phyloP scores from a whole-genome alignment of 306 rosid species.

The Alnus glutinosa region DNA sequence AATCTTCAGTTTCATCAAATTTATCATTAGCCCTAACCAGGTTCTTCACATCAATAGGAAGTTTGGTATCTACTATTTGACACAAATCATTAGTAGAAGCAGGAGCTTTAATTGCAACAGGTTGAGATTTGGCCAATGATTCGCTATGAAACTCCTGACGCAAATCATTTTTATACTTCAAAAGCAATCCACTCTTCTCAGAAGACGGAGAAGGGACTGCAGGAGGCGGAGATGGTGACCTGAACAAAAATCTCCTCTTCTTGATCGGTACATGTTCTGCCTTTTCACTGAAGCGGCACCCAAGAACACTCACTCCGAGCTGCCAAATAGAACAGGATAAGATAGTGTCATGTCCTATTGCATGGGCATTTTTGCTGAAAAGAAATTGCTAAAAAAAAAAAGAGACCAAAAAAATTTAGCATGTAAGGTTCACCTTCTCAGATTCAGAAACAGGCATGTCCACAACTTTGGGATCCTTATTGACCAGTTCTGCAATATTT shows the following conservation, averaged over 20 bases:
- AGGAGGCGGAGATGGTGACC: conserved; percentile 7
- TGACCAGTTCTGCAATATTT: neutral
- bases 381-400: neutral
- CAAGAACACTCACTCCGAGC: conserved; percentile 10
- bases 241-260: conserved; percentile 10
- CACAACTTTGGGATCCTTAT: conserved; percentile 7
- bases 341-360: neutral
- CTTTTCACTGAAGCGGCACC: conserved; percentile 14
- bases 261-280: conserved; percentile 6
- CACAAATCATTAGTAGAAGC: neutral
- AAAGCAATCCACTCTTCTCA: neutral
- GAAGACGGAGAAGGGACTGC: neutral
- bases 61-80: neutral
- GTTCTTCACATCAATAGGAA: neutral
- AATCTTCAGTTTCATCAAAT: neutral
- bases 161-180: neutral
- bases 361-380: neutral
- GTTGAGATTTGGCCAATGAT: neutral
- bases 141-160: neutral
- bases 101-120: neutral
- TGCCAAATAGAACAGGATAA: neutral
- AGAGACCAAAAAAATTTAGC: neutral
- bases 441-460: conserved; percentile 12
- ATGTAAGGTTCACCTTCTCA: neutral
- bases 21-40: neutral